Evolutionary conservation across 257 asterid species (phyloP), one percentile per base, ranked within the genome.

Genomic region (Solanum virginianum): DNA sequence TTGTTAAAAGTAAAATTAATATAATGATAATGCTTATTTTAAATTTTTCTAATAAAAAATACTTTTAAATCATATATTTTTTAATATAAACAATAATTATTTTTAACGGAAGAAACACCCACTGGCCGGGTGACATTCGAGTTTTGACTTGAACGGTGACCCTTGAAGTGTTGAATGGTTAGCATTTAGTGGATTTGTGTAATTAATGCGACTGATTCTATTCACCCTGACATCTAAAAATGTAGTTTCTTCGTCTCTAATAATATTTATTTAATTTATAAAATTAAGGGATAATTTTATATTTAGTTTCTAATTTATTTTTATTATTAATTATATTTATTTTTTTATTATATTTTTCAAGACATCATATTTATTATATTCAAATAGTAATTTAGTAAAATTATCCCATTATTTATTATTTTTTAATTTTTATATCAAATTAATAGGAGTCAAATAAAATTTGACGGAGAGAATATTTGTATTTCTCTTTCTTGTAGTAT

Each of bases 151-250:
- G 5, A 24, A 43, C 16, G 16, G 24, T 75, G 82, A 75, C 82
- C 45, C 45, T 49, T 49, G 62, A 24, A 8, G 43, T 51, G 63
- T 51, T 51, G 82, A 77, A 77, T 51, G 82, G 82, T 77, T 51
- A 85, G 84, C 41, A 41, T 47, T 26, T 24, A 77, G 80, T 79
- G 62, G 89, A 83, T 89, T 77, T 55, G n/a, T 66, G 81, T 84
- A 80, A 72, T 89, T 87, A 86, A 88, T 89, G 89, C 81, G 5
- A 85, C 83, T 47, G 85, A 81, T 74, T 72, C 47, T 43, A 62
- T 87, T 89, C 86, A 69, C 90, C 84, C 62, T 81, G 83, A 87
- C 80, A 75, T 75, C 32, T 24, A 24, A 39, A 49, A 68, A 45
- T 72, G 3, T 2, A 29, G 3, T 2, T 29, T 29, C 32, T 29